Conservation (phyloP, 768 basidiomycete genomes). For the Suillus paluster region DNA sequence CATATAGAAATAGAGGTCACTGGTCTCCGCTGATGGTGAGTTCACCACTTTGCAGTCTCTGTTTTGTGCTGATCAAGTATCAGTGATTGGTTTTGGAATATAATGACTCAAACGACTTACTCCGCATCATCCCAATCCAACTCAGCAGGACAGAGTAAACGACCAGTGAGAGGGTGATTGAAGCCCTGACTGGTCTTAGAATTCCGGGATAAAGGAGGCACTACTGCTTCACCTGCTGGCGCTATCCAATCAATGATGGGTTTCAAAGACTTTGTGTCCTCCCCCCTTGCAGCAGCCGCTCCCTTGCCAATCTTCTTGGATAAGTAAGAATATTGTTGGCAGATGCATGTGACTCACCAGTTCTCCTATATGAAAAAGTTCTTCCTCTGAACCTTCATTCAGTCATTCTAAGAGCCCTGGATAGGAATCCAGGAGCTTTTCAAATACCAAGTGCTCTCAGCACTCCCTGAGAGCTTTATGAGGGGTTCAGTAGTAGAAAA, state of each 20-base stretch:
- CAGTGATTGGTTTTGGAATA: neutral
- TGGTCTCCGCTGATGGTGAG: constrained; percentile 24
- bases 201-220: constrained; percentile 11
- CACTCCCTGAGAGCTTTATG: too few species aligned
- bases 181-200: constrained; percentile 18
- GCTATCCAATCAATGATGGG: constrained; percentile 29
- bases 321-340: neutral
- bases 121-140: constrained; percentile 24
- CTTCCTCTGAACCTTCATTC: constrained; percentile 17
- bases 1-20: constrained; percentile 32
- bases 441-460: too few species aligned
- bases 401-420: constrained; percentile 7
- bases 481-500: too few species aligned
- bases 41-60: constrained; percentile 16
- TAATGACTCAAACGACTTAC: constrained; percentile 7
- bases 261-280: constrained; percentile 22
- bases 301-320: constrained; percentile 28
- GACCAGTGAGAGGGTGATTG: constrained; percentile 22
- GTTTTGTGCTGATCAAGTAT: constrained; percentile 2
- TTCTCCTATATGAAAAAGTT: constrained; percentile 18
- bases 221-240: constrained; percentile 16
- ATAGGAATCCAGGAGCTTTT: constrained; percentile 14
- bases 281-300: constrained; percentile 18
- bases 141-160: constrained; percentile 24
- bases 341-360: constrained; percentile 14